Conservation (phyloP, 495 filamentous ascomycete genomes). For the Xylaria acuta region DNA sequence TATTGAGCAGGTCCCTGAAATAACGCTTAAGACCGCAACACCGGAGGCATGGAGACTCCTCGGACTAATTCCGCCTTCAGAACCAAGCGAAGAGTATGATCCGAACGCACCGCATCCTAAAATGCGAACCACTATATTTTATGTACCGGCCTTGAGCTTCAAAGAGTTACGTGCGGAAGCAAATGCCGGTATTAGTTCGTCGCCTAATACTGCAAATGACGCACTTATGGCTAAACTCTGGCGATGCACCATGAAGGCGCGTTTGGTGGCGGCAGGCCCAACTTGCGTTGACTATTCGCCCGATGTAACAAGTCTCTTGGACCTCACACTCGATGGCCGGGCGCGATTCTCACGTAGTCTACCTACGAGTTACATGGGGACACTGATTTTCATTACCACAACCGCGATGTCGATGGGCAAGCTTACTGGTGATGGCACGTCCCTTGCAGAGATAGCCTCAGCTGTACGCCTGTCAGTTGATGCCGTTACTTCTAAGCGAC, state of each 20-base stretch:
- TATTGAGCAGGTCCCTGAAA: background rate
- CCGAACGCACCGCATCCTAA: background rate
- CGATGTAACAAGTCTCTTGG: background rate
- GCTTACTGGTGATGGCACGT: background rate
- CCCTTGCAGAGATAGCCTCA: background rate
- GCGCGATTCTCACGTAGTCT: background rate
- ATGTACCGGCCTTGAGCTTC: background rate
- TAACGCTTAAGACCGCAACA: background rate
- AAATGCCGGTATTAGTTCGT: background rate
- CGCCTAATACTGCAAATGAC: background rate
- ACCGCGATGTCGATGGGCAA: background rate
- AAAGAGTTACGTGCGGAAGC: background rate
- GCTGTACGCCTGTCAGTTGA: background rate
- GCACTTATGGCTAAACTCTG: slow-evolving; percentile 9
- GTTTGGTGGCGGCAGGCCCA: background rate
- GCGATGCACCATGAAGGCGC: slow-evolving; percentile 1
- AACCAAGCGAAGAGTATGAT: background rate
- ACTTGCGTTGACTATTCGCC: background rate
- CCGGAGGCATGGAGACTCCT: slow-evolving; percentile 6
- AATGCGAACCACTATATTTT: slow-evolving; percentile 8
- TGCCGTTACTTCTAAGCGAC: background rate
- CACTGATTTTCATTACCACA: background rate
- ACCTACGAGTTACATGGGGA: slow-evolving; percentile 10
- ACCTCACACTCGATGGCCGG: slow-evolving; percentile 1
- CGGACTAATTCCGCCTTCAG: background rate